Evolutionary conservation across 2,329 filamentous ascomycete species (phyloP).

Genomic region (Gremmenia infestans): DNA sequence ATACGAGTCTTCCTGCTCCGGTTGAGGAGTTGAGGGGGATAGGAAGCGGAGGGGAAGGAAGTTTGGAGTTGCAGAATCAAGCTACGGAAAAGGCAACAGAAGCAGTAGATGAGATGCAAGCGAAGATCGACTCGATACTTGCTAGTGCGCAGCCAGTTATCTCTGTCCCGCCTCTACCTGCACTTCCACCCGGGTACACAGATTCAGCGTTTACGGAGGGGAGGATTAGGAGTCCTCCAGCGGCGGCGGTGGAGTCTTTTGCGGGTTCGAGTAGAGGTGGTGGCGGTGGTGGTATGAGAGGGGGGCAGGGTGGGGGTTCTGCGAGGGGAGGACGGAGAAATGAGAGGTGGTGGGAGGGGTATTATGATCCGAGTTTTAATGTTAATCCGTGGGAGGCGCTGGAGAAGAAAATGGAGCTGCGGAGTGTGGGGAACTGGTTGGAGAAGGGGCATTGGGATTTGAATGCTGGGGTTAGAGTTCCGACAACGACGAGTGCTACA

Average conservation of each 20-base stretch:
- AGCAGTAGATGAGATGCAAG: slow-evolving; percentile 20
- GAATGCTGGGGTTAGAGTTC: not conserved
- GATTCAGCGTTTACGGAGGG: not conserved
- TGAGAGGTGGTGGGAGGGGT: slow-evolving; percentile 56
- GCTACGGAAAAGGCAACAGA: slow-evolving; percentile 29
- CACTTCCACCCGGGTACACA: not conserved
- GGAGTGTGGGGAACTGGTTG: slow-evolving; percentile 43
- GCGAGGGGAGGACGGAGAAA: slow-evolving; percentile 34
- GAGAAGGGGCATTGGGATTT: slow-evolving; percentile 11
- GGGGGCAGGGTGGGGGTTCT: slow-evolving; percentile 9
- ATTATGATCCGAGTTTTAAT: slow-evolving; percentile 65
- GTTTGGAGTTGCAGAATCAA: slow-evolving; percentile 13
- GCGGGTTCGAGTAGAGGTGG: slow-evolving; percentile 9
- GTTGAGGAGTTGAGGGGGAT: slow-evolving; percentile 21
- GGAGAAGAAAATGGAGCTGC: slow-evolving; percentile 43
- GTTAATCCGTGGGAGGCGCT: slow-evolving; percentile 66
- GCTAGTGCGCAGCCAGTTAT: slow-evolving; percentile 5
- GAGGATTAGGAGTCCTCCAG: slow-evolving; percentile 6
- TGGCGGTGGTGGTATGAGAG: slow-evolving; percentile 9
- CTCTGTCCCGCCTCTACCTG: slow-evolving; percentile 3
- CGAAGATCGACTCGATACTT: slow-evolving; percentile 26
- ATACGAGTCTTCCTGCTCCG: slow-evolving; percentile 28
- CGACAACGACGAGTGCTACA: not conserved
- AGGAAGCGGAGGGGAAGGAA: slow-evolving; percentile 11
- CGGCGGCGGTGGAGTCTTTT: not conserved